Percentiles rank a stretch among this genome's conserved stretches.
Conservation (phyloP, 1,284 basidiomycete genomes). For the Tilletiaria anomala region DNA sequence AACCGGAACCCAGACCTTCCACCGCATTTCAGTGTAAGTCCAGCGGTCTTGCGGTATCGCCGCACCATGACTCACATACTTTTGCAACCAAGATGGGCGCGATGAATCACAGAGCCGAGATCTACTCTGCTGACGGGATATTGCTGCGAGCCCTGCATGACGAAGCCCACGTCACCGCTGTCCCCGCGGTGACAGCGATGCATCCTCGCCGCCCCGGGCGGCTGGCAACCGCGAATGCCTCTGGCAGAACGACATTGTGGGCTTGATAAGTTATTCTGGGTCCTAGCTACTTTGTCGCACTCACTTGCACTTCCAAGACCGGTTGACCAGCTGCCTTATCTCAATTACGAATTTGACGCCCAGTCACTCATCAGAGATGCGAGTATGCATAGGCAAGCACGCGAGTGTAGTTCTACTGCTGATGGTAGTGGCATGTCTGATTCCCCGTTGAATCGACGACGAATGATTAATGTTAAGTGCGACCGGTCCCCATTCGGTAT, state of each 20-base stretch:
- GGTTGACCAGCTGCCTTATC: too few species aligned
- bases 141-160: slow-evolving; percentile 26
- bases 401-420: too few species aligned
- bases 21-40: slow-evolving; percentile 20
- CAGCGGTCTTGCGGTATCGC: not conserved
- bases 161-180: slow-evolving; percentile 30
- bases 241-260: slow-evolving; percentile 26
- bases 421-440: too few species aligned
- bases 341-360: too few species aligned
- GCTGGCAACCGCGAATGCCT: slow-evolving; percentile 27
- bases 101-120: slow-evolving; percentile 31
- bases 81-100: slow-evolving; percentile 19
- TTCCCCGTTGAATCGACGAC: too few species aligned
- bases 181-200: slow-evolving; percentile 31
- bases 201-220: slow-evolving; percentile 21
- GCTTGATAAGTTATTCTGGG: too few species aligned
- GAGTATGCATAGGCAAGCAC: too few species aligned
- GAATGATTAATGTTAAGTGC: too few species aligned
- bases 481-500: too few species aligned
- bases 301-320: too few species aligned
- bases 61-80: not conserved
- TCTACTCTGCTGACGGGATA: slow-evolving; percentile 22
- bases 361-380: too few species aligned
- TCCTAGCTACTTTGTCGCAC: too few species aligned
- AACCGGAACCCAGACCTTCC: slow-evolving; percentile 18